These are phyloP conservation scores for Ballota nigra DNA, from an alignment of 257 asterid genomes.

Conservation along the genomic window DNA sequence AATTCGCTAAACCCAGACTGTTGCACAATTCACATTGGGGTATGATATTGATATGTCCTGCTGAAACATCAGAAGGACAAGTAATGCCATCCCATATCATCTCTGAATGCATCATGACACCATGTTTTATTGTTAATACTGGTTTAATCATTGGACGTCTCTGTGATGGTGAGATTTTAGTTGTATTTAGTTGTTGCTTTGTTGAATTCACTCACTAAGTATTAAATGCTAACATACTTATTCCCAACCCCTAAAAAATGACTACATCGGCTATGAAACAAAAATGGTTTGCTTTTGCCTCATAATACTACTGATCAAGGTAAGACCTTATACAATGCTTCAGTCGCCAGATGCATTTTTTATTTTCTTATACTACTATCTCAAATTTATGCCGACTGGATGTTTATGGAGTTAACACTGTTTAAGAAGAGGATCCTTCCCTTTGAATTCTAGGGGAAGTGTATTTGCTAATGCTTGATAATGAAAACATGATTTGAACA, in stretches of 20 bases:
- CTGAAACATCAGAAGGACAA: no score
- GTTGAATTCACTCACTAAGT: not conserved
- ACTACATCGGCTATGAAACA: conserved; percentile 59
- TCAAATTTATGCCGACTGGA: not conserved
- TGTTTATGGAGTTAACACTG: not conserved
- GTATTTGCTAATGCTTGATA: not conserved
- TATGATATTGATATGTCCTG: no score
- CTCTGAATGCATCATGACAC: no score
- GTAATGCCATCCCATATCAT: no score
- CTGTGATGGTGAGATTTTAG: conserved; percentile 63
- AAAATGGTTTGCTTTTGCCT: conserved; percentile 91
- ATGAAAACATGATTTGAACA: not conserved
- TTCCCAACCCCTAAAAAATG: no score
- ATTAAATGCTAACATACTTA: not conserved
- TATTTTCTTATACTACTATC: no score
- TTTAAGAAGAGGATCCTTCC: not conserved
- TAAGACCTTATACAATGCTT: no score
- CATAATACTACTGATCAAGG: conserved; percentile 93
- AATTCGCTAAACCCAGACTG: no score
- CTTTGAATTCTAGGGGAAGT: no score
- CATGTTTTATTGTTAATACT: conserved; percentile 77
- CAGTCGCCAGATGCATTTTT: conserved; percentile 22
- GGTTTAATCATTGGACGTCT: conserved; percentile 89
- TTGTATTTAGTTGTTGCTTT: not conserved
- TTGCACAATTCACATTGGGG: no score